Evolutionary conservation across 257 asterid species (phyloP), one percentile per base, ranked within the genome.

Genomic region (Solanum virginianum): DNA sequence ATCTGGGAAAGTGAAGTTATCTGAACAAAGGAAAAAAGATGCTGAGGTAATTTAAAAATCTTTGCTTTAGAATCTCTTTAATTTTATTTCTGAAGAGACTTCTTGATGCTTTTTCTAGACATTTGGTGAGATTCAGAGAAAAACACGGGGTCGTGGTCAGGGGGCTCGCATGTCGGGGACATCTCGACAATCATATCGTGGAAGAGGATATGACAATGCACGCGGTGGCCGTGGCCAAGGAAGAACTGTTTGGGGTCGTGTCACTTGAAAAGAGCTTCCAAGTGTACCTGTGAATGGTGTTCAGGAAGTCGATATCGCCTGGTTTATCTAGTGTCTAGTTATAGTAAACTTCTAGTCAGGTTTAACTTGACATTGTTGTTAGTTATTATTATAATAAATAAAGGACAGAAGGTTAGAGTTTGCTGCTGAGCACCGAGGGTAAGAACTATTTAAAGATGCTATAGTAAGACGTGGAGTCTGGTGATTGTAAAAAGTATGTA

Each of bases 101-200:
- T 18, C 1, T 11, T 51, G 24, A 20, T 36, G 16, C 72, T 45
- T 79, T 88, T 51, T 87, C 59, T 83, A 88, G 91, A 87, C 87
- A 59, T 87, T 89, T 87, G 89, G 91, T n/a, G 86, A 74, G 83
- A 43, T 71, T 80, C 82, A 12, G 36, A 80, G 74, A 32, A 85
- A 68, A 57, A 84, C 36, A 51, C 68, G 20, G 24, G 84, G 84
- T 55, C 87, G 49, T 62, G 79, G 87, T 57, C 85, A 70, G 85
- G 63, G 88, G 49, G 68, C 84, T n/a, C 45, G 74, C 43, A 15
- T 85, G 77, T 82, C 59, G 10, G 59, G 89, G 13, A 18, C 43
- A 43, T 84, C 85, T 6, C 71, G 43, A 55, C 89, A 85, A 57
- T 49, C 69, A 16, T 65, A 86, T 47, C 86, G 85, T 53, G 89